Conservation (phyloP, 176 grass and related monocot genomes). For the Zoysia pacifica region DNA sequence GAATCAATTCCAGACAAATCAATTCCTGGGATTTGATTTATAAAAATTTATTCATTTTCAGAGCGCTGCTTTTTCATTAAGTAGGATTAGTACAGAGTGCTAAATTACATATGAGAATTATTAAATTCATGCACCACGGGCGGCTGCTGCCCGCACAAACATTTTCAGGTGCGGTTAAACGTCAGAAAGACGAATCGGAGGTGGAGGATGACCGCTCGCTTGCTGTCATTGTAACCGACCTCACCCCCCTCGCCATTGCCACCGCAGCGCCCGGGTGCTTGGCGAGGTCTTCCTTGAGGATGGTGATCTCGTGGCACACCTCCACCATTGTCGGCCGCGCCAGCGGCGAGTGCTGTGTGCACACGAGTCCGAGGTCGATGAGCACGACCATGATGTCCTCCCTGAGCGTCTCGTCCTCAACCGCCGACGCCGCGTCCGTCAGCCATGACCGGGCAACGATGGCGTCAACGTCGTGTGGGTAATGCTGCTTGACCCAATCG, state of each 20-base stretch:
- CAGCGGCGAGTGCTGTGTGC: slow-evolving; percentile 69
- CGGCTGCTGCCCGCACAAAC: background rate
- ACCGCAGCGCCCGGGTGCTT: slow-evolving; percentile 18
- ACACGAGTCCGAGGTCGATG: slow-evolving; percentile 74
- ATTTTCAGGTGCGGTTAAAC: background rate
- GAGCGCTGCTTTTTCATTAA: background rate
- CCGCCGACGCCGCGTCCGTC: slow-evolving; percentile 29
- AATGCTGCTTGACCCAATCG: slow-evolving; percentile 76
- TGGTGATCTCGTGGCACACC: slow-evolving; percentile 63
- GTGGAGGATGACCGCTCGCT: slow-evolving; percentile 40
- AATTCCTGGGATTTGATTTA: background rate
- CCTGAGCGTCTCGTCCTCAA: slow-evolving; percentile 41
- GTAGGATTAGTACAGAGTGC: too few species aligned
- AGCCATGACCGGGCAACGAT: slow-evolving; percentile 58
- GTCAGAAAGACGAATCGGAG: slow-evolving; percentile 49
- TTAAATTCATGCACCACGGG: too few species aligned
- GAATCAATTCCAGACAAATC: background rate
- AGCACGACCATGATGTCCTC: slow-evolving; percentile 53
- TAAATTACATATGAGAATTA: too few species aligned
- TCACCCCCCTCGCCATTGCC: background rate
- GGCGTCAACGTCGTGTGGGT: slow-evolving; percentile 56
- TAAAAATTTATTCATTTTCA: background rate
- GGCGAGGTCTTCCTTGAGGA: slow-evolving; percentile 73
- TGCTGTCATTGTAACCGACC: slow-evolving; percentile 34
- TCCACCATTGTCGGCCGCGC: slow-evolving; percentile 70